Evolutionary conservation across 306 rosid species (phyloP).

Genomic region (Styphnolobium japonicum): DNA sequence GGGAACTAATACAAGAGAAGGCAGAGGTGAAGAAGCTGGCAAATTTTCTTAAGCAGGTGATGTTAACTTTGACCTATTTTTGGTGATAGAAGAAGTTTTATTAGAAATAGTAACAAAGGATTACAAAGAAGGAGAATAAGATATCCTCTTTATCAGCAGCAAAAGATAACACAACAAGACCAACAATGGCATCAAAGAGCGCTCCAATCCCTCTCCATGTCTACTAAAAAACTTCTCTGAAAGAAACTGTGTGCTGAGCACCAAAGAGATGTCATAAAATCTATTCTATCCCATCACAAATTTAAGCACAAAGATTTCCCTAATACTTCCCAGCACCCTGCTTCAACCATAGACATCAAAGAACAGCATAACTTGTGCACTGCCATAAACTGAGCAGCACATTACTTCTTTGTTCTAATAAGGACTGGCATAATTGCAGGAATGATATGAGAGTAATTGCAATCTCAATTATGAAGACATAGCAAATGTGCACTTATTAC

Average conservation of each 20-base stretch:
- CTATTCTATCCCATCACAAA: background rate
- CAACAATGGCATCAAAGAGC: background rate
- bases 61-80: background rate
- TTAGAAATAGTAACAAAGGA: background rate
- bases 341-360: background rate
- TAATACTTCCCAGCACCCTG: background rate
- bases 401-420: background rate
- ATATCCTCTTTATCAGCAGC: background rate
- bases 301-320: background rate
- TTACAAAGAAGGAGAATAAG: background rate
- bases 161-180: background rate
- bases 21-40: constrained; percentile 94
- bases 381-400: background rate
- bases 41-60: constrained; percentile 95
- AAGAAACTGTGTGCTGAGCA: background rate
- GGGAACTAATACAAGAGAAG: constrained; percentile 80
- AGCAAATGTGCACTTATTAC: background rate
- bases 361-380: background rate
- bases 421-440: background rate
- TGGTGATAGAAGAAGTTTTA: background rate
- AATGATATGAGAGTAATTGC: background rate
- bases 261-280: background rate
- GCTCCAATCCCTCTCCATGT: background rate
- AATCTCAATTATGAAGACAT: background rate
- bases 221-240: background rate